Conservation (phyloP, 2,329 filamentous ascomycete species). For the Colletotrichum scovillei region DNA sequence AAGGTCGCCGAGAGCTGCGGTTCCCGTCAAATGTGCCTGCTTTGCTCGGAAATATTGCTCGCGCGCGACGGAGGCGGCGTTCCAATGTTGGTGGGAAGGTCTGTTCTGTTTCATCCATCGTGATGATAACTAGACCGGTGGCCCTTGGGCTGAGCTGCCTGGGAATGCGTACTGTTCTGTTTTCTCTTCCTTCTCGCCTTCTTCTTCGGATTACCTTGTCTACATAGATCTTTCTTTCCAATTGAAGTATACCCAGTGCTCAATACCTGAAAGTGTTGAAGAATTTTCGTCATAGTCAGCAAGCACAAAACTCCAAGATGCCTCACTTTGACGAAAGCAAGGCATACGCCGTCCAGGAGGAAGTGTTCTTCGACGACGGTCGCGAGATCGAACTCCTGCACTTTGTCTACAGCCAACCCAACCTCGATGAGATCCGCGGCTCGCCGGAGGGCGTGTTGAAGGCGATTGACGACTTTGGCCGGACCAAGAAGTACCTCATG, state of each 20-base stretch:
- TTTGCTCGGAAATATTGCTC: constrained; percentile 12
- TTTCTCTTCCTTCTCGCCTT: neutral
- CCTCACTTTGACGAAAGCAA: constrained; percentile 48
- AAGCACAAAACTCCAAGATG: neutral
- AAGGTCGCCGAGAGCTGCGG: constrained; percentile 27
- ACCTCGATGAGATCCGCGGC: constrained; percentile 72
- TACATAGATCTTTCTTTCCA: neutral
- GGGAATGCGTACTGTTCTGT: neutral
- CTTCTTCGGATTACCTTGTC: neutral
- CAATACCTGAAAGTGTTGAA: too few relatives aligned
- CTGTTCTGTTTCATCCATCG: constrained; percentile 6
- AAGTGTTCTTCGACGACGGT: constrained; percentile 72
- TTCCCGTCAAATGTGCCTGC: constrained; percentile 18
- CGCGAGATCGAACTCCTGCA: constrained; percentile 80
- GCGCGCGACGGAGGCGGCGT: constrained; percentile 33
- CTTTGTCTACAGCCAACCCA: constrained; percentile 71
- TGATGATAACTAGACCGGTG: constrained; percentile 12
- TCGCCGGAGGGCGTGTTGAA: constrained; percentile 73
- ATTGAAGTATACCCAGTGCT: too few relatives aligned
- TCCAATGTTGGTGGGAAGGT: constrained; percentile 20
- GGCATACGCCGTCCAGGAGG: constrained; percentile 55
- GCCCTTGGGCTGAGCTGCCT: neutral
- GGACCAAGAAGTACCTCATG: constrained; percentile 79
- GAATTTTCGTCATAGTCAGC: too few relatives aligned
- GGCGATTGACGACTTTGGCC: constrained; percentile 75